Evolutionary conservation across 1,284 basidiomycete species (phyloP).

Genomic region (Ustilago tritici): DNA sequence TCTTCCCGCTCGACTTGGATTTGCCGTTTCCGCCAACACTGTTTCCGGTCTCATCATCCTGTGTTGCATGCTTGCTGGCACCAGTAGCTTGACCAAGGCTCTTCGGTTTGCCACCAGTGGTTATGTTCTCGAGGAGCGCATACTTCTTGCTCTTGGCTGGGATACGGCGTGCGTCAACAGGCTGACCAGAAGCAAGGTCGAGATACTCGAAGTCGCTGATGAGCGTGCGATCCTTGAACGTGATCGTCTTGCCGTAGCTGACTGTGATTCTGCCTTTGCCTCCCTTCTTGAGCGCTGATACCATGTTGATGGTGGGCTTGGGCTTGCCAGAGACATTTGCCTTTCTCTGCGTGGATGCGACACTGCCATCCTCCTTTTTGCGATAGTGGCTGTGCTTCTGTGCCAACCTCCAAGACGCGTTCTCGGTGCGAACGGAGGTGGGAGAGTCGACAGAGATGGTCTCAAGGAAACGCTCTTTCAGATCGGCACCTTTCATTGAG

Average conservation of each 20-base stretch:
- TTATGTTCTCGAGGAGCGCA: slow-evolving; percentile 70
- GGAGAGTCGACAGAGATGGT: slow-evolving; percentile 70
- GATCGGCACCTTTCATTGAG: slow-evolving; percentile 54
- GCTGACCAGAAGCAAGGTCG: slow-evolving; percentile 72
- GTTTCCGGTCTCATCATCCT: slow-evolving; percentile 27
- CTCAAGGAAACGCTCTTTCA: slow-evolving; percentile 73
- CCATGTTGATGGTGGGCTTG: slow-evolving; percentile 63
- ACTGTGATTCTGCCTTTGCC: slow-evolving; percentile 71
- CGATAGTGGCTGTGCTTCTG: slow-evolving; percentile 62
- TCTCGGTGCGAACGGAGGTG: slow-evolving; percentile 61
- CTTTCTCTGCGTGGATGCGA: slow-evolving; percentile 34
- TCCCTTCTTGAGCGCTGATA: slow-evolving; percentile 71
- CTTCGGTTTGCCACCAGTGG: slow-evolving; percentile 69
- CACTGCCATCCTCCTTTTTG: slow-evolving; percentile 42
- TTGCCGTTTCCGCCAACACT: slow-evolving; percentile 14
- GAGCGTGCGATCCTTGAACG: slow-evolving; percentile 72
- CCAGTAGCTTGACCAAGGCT: slow-evolving; percentile 64
- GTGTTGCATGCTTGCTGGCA: slow-evolving; percentile 11
- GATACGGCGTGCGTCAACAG: slow-evolving; percentile 69
- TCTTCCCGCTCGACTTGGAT: slow-evolving; percentile 20
- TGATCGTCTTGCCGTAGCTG: slow-evolving; percentile 71
- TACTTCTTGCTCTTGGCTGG: slow-evolving; percentile 70
- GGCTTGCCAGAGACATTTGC: slow-evolving; percentile 31
- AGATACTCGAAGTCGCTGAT: slow-evolving; percentile 71
- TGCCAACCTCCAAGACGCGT: slow-evolving; percentile 59